phyloP scores from a whole-genome alignment of 1,284 basidiomycete species.

The Leccinum pachyderme region DNA sequence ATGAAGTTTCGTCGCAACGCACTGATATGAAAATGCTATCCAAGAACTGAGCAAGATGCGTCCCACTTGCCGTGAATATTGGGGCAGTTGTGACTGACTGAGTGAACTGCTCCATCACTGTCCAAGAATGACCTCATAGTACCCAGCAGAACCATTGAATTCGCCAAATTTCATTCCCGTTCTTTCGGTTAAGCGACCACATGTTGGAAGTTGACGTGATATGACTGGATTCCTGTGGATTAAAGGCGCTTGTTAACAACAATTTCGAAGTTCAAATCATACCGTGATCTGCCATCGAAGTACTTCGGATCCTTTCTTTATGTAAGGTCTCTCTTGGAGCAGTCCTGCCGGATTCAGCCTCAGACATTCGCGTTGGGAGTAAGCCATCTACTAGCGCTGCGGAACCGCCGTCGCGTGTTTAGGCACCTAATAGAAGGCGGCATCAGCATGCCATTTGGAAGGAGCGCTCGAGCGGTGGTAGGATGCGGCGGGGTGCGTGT shows the following conservation, averaged over 20 bases:
- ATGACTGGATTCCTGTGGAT: neutral
- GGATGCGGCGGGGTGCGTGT: slow-evolving; percentile 4
- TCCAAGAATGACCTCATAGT: neutral
- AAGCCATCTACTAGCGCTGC: neutral
- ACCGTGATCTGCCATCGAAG: neutral
- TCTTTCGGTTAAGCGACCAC: neutral
- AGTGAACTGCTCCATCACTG: neutral
- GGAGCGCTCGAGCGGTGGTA: slow-evolving; percentile 1
- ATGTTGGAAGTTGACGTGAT: neutral
- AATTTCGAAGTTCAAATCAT: neutral
- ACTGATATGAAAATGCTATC: neutral
- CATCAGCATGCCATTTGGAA: neutral
- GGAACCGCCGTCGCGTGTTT: neutral
- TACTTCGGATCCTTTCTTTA: neutral
- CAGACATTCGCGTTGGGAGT: neutral
- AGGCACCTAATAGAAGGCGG: neutral
- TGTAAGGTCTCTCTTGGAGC: neutral
- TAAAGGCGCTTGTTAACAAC: neutral
- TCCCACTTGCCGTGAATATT: too few species aligned
- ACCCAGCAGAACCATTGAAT: neutral
- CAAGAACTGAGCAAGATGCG: too few species aligned
- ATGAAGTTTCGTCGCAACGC: neutral
- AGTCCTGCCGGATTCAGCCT: neutral
- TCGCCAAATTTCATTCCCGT: slow-evolving; percentile 5
- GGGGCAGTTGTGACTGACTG: slow-evolving; percentile 1